Evolutionary conservation across 305 asterid species (phyloP).

Genomic region (Solanum hybrid): DNA sequence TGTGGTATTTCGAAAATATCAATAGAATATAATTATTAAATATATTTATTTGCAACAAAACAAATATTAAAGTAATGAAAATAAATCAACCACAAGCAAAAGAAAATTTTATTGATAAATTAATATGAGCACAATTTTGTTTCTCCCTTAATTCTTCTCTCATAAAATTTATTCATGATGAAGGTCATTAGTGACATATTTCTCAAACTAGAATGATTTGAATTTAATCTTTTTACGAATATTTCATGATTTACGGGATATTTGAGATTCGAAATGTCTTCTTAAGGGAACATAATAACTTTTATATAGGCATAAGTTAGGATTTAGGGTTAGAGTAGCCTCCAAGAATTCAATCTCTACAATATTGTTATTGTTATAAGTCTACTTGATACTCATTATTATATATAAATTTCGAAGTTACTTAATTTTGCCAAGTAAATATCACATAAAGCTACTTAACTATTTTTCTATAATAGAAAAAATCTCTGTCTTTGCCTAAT

Average conservation of each 20-base stretch:
- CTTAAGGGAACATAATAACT: background rate
- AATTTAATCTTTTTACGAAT: no score
- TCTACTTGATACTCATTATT: background rate
- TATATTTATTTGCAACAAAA: background rate
- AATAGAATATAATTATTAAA: no score
- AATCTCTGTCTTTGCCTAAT: background rate
- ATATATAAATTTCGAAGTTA: background rate
- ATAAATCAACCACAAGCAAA: no score
- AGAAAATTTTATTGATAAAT: no score
- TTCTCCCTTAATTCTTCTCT: no score
- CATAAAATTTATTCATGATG: background rate
- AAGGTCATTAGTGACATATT: background rate
- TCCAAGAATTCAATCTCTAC: background rate
- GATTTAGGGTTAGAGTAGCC: no score
- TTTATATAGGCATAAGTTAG: background rate
- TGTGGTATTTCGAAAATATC: background rate
- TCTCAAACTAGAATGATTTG: background rate
- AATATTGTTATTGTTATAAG: background rate
- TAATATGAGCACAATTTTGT: background rate
- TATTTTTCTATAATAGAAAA: background rate
- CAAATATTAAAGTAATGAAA: no score
- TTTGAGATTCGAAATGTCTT: no score
- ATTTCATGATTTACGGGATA: background rate
- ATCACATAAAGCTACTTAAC: background rate
- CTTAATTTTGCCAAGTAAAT: background rate